Evolutionary conservation across 768 basidiomycete genomes (phyloP), one percentile per base, ranked within the genome.

Genomic region (Gelatoporia subvermispora): DNA sequence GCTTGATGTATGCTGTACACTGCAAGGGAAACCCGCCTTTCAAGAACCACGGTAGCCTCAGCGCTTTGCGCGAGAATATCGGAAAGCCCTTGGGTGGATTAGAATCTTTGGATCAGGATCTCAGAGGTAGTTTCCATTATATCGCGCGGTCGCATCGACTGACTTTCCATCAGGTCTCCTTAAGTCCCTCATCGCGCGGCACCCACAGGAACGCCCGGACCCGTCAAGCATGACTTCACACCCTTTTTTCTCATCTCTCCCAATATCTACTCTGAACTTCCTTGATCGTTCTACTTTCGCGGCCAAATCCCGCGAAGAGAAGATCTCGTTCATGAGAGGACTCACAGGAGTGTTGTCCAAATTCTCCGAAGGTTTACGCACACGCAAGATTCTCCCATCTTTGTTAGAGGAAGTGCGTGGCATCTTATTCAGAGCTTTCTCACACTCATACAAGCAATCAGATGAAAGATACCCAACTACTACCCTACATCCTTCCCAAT

Each of bases 401-500:
- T 74, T 99, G 16, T 71, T 99, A 10, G 96, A 98, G 69, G 95
- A 98, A 77, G 92, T 93, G 44, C n/a, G 68, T 56, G 16, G 9
- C 48, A 10, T n/a, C 22, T 39, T 38, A n/a, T 31, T 43, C 17
- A 15, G 2, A 28, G 3, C 25, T 3, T 40, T 4, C 28, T 25
- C 40, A 31, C 20, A 4, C 36, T 17, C 7, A 36, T 22, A 2
- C 16, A 15, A 20, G 18, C 17, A 25, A 36, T 11, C 45, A 89
- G 86, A 93, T 93, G 90, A 95, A 97, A 75, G 96, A 99, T 60
- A 82, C 78, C 3, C 83, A 91, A 58, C 78, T 99, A 3, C 71
- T 99, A 48, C 96, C 96, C 10, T 94, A 95, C 67, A 88, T 99
- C 54, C 73, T 99, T 9, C 96, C 96, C 7, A 96, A 96, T 66